A percentile compares a stretch with the other conserved stretches of the same genome.
Evolutionary conservation across 352 stramenopile species (phyloP).

Genomic region (Pilasporangium apinafurcum): DNA sequence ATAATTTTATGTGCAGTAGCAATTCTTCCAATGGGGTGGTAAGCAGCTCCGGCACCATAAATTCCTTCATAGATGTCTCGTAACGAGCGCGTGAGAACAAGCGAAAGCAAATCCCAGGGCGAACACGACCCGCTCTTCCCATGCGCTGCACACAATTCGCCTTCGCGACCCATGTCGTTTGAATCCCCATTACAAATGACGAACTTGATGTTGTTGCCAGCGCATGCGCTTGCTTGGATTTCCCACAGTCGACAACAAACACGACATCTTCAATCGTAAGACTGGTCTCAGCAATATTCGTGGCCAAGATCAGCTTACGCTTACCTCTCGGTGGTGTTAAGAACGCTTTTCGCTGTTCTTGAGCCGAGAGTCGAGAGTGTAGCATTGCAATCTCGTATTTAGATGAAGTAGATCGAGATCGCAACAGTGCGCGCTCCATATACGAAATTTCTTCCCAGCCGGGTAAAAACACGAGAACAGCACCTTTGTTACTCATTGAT

Average conservation of each 20-base stretch:
- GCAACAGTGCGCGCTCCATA: constrained; percentile 56
- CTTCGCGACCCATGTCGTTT: constrained; percentile 84
- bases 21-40: constrained; percentile 70
- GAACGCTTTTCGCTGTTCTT: constrained; percentile 71
- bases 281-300: constrained; percentile 96
- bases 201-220: constrained; percentile 60
- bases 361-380: constrained; percentile 61
- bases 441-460: constrained; percentile 83
- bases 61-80: constrained; percentile 65
- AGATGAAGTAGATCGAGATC: constrained; percentile 34
- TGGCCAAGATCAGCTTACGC: constrained; percentile 86
- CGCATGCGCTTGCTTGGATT: constrained; percentile 71
- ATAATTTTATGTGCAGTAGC: constrained; percentile 67
- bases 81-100: constrained; percentile 62
- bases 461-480: constrained; percentile 77
- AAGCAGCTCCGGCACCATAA: constrained; percentile 70
- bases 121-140: constrained; percentile 91
- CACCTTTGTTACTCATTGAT: too few species aligned
- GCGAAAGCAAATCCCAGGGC: constrained; percentile 91
- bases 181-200: constrained; percentile 84
- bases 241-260: constrained; percentile 85
- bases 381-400: constrained; percentile 69
- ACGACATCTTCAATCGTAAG: constrained; percentile 95
- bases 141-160: constrained; percentile 88
- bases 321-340: constrained; percentile 47